Evolutionary conservation across 2,329 filamentous ascomycete genomes (phyloP), one percentile per base, ranked within the genome.

Genomic region (Metarhizium brunneum): DNA sequence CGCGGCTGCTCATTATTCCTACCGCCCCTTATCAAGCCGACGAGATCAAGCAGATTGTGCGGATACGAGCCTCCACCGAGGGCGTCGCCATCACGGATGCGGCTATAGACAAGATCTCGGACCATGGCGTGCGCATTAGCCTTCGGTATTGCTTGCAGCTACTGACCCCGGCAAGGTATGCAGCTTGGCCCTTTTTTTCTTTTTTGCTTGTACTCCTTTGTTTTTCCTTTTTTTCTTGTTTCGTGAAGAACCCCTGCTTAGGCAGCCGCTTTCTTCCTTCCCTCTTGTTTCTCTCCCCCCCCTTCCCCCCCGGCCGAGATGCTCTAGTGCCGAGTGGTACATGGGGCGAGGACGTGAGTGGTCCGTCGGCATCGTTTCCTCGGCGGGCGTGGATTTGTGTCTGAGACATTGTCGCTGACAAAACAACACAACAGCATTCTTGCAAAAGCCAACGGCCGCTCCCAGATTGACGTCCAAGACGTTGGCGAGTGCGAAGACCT

Each of bases 91-190:
- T 97, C 61, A 85, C 84, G 45, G 90, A 95, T 52, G 83, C 85
- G 20, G 94, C 94, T 30, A 80, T 97, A 57, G 87, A 94, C 64
- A 94, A 90, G 75, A 84, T 99, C 64, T 83, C 90, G 47, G 83
- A 88, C 66, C 86, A 95, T 64, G 94, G 94, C 62, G 90, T 90
- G 65, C 87, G 86, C 64, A 91, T 96, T 67, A 95, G 89, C 69
- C 73, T 99, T 73, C 80, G 94, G 63, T 99, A 99, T 75, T 92
- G 92, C 63, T 76, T 99, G 68, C 94, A 97, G 74, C 75, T 99
- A 63, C 78, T 99, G 64, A 89, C 91, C 30, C 92, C 92, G 2
- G 87, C 91, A 53, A 92, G 81, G 81, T 84, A 73, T 67, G 77
- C 70, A 32, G 32, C 32, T 8, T 35, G 32, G 32, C 7, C 32